Evolutionary conservation across 2,329 filamentous ascomycete genomes (phyloP), one percentile per base, ranked within the genome.

Genomic region (Talaromyces sp.): DNA sequence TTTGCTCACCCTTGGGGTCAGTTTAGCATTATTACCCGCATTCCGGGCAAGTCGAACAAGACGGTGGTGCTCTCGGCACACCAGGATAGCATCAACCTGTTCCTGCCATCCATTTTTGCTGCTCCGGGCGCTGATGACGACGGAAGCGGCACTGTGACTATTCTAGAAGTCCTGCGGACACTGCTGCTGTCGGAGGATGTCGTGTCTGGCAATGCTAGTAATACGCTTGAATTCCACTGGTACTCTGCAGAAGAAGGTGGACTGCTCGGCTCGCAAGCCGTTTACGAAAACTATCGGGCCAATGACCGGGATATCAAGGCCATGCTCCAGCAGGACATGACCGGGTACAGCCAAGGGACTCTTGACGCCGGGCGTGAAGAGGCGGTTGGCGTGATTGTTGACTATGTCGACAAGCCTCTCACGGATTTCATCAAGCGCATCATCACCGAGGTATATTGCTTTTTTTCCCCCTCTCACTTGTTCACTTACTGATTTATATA

Each of bases 311-410:
- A 94, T 66, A 84, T 98, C 75, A 96, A 94, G 79, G 94, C 94
- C 36, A 98, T 98, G 95, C 85, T 98, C 60, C 94, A 98, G 80
- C 94, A 98, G 78, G 94, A 98, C 76, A 98, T 98, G 94, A 96
- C 92, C 1, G 94, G 94, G 18, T 97, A 89, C 73, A 85, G 92
- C 5, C 87, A 93, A 73, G 88, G 88, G 70, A 96, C 92, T 0
- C 79, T 95, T 23, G 90, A 95, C 66, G 89, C 91, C 3, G 92
- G 92, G 63, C 83, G 91, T 75, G 84, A 87, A 5, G 94, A 97
- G 81, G 89, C 87, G 53, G 90, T 98, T 2, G 94, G 94, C 51
- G 91, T 98, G 57, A 96, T 98, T 70, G 92, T 90, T 4, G 94
- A 98, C 76, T 97, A 84, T 69, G 94, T 98, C 52, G 90, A 97